Evolutionary conservation across 2,329 filamentous ascomycete genomes (phyloP), one percentile per base, ranked within the genome.

Genomic region (Karstenula rhodostoma): DNA sequence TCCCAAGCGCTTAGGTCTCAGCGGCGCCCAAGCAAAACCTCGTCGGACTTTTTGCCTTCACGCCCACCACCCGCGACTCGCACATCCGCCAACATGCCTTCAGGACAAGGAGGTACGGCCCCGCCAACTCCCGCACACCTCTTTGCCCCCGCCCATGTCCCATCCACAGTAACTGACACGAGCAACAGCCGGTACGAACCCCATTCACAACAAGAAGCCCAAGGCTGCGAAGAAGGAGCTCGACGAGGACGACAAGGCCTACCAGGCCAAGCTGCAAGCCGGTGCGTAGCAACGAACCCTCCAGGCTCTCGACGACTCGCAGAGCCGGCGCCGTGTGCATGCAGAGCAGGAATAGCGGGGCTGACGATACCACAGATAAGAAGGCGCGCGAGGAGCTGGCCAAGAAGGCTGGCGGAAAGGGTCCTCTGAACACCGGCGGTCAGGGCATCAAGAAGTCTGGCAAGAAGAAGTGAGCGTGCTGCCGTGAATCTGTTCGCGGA

Each of bases 361-460:
- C 62, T 52, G 46, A 63, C 49, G 29, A 1, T 19, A 4, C 5
- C 27, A 47, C 66, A 83, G 82, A 84, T 70, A 83, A 84, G 79
- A 94, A 96, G 83, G 81, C 75, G 10, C 75, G 75, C 60, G 75
- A 77, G 42, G 92, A 93, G 10, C 77, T 96, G 81, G 88, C 90
- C n/a, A 85, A 89, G 63, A 62, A 62, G 57, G 60, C 90, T 9
- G 85, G 89, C 62, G 91, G 91, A 79, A 96, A 96, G 83, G 94
- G 94, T 3, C 94, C 94, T 40, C 78, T 97, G 77, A 94, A 93
- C 82, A 90, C 88, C 33, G 93, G 93, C 35, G 80, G 85, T 51
- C 92, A 96, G 82, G 93, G 93, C 64, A 97, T 98, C 84, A 97
- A 97, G 89, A 97, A 97, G 88, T 95, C 91, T 64, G 94, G 93